These are phyloP conservation scores for Uronychia setigera DNA, from an alignment of 73 alveolate genomes.

Conservation along the genomic window DNA sequence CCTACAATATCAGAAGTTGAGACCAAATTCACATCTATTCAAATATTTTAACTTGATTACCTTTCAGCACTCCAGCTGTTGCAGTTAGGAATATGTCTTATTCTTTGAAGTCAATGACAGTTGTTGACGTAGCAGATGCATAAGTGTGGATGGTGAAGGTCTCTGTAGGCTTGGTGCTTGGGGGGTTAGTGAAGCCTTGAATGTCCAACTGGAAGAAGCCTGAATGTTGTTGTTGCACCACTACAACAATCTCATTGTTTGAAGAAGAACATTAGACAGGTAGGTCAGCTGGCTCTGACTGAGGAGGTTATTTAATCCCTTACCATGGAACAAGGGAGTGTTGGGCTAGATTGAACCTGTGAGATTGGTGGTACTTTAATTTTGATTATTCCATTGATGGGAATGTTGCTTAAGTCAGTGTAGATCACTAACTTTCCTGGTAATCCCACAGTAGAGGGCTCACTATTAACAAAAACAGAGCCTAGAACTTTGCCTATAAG, in stretches of 20 bases:
- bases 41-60: not conserved
- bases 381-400: not conserved
- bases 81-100: conserved; percentile 19
- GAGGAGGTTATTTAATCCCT: not conserved
- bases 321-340: not conserved
- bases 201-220: conserved; percentile 6
- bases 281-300: not conserved
- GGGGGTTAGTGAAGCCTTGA: conserved; percentile 24
- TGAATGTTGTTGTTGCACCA: not conserved
- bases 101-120: not conserved
- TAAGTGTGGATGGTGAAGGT: not conserved
- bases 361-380: not conserved
- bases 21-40: not conserved
- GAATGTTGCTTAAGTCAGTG: not conserved
- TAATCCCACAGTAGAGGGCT: not conserved
- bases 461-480: not conserved
- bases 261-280: not conserved
- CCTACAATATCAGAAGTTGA: not conserved
- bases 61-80: conserved; percentile 9
- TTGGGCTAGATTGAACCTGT: not conserved
- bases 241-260: not conserved
- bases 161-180: conserved; percentile 13
- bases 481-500: not conserved
- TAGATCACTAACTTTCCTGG: not conserved
- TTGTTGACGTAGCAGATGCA: not conserved